Percentiles rank a stretch among this genome's conserved stretches.
Conservation (phyloP, 2,329 filamentous ascomycete genomes). For the Scolecobasidium constrictum region DNA sequence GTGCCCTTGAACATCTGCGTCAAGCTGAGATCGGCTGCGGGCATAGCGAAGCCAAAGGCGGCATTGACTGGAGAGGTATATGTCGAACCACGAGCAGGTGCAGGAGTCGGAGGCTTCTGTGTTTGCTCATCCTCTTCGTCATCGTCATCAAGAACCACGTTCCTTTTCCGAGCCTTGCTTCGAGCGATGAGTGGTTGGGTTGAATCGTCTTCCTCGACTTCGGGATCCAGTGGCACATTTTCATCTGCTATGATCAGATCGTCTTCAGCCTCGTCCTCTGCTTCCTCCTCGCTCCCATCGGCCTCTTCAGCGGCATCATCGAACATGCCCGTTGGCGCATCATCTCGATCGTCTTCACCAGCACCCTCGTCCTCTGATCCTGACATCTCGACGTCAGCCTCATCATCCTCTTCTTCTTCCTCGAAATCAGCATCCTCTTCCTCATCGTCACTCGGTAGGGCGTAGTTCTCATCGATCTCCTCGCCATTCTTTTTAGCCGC, state of each 20-base stretch:
- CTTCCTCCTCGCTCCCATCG: conserved; percentile 20
- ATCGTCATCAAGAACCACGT: conserved; percentile 57
- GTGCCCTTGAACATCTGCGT: conserved; percentile 89
- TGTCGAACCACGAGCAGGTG: not conserved
- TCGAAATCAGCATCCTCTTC: conserved; percentile 42
- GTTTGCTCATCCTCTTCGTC: conserved; percentile 34
- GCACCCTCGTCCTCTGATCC: conserved; percentile 31
- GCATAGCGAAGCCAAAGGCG: conserved; percentile 12
- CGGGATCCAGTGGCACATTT: conserved; percentile 27
- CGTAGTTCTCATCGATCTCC: conserved; percentile 30
- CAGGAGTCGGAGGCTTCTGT: conserved; percentile 13
- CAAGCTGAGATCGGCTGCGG: conserved; percentile 46
- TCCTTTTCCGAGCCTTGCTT: conserved; percentile 32
- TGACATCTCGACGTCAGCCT: conserved; percentile 31
- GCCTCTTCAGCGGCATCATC: conserved; percentile 26
- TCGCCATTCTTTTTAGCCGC: conserved; percentile 55
- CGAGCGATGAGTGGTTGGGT: conserved; percentile 40
- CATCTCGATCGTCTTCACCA: conserved; percentile 19
- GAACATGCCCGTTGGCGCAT: conserved; percentile 21
- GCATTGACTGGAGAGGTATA: conserved; percentile 14
- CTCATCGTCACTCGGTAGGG: conserved; percentile 42
- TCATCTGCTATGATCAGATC: not conserved
- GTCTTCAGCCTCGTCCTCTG: conserved; percentile 16
- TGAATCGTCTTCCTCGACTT: conserved; percentile 29
- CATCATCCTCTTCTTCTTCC: conserved; percentile 32